These are phyloP conservation scores for Albizia julibrissin DNA, from an alignment of 306 rosid species.

Conservation along the genomic window DNA sequence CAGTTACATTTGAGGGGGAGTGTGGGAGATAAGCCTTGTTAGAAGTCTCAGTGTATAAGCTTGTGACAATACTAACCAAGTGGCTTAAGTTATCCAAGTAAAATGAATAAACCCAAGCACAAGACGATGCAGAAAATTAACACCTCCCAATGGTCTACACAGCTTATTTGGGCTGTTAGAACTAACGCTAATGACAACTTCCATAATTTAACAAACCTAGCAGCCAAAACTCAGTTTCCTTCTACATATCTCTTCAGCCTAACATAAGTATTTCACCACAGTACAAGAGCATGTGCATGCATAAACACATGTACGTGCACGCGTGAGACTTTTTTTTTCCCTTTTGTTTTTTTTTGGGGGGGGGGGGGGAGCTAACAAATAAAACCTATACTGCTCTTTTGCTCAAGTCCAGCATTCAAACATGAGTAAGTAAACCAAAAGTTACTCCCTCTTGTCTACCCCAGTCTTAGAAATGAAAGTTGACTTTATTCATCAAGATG, in stretches of 20 bases:
- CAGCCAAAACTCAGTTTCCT: neutral
- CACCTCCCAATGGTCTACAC: neutral
- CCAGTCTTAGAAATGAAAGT: conserved; percentile 6
- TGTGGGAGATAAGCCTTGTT: neutral
- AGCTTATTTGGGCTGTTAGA: neutral
- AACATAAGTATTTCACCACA: neutral
- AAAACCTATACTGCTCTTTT: too few species aligned
- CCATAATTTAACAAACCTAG: neutral
- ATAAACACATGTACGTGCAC: too few species aligned
- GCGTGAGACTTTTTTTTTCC: too few species aligned
- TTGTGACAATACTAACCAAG: neutral
- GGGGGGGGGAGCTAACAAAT: too few species aligned
- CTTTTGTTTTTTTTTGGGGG: too few species aligned
- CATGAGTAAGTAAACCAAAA: neutral
- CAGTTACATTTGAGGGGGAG: too few species aligned
- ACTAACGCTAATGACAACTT: neutral
- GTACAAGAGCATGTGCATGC: neutral
- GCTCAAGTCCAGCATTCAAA: neutral
- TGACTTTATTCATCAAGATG: conserved; percentile 11
- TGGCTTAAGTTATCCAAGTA: neutral
- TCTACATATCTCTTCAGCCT: neutral
- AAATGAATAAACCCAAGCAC: neutral
- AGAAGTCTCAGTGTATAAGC: too few species aligned
- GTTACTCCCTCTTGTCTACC: neutral
- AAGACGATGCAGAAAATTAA: neutral